A percentile compares a stretch with the other conserved stretches of the same genome.
phyloP scores from a whole-genome alignment of 208 protist species.

The Trichomonas gallinae region DNA sequence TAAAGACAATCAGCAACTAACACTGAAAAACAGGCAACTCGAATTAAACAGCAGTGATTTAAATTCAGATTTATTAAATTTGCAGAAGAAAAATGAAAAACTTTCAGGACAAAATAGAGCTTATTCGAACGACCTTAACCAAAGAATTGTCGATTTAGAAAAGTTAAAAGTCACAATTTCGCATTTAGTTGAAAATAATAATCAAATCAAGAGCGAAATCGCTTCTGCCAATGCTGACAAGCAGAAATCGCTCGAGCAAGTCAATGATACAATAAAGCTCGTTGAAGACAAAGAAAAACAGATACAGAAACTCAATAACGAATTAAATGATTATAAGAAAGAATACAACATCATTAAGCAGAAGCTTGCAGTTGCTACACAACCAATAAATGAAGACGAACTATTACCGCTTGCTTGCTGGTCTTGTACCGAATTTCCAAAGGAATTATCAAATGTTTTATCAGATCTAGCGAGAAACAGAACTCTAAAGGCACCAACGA shows the following conservation, averaged over 20 bases:
- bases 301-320: not conserved
- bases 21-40: not conserved
- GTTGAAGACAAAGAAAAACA: not conserved
- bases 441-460: not conserved
- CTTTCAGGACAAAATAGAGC: not conserved
- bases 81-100: not conserved
- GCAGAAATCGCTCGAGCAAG: not conserved
- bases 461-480: not conserved
- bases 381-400: not conserved
- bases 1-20: not conserved
- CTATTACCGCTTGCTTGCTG: not conserved
- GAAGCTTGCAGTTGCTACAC: not conserved
- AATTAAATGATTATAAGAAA: not conserved
- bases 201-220: not conserved
- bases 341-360: not conserved
- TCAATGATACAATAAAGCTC: not conserved
- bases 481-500: not conserved
- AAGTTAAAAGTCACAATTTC: not conserved
- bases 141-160: not conserved
- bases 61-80: not conserved
- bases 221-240: not conserved
- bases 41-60: not conserved
- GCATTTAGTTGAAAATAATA: not conserved
- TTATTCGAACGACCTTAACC: not conserved
- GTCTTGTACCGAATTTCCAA: not conserved